Conservation (phyloP, 108 stramenopile species). For the Pseudonitzschia delicatissima region DNA sequence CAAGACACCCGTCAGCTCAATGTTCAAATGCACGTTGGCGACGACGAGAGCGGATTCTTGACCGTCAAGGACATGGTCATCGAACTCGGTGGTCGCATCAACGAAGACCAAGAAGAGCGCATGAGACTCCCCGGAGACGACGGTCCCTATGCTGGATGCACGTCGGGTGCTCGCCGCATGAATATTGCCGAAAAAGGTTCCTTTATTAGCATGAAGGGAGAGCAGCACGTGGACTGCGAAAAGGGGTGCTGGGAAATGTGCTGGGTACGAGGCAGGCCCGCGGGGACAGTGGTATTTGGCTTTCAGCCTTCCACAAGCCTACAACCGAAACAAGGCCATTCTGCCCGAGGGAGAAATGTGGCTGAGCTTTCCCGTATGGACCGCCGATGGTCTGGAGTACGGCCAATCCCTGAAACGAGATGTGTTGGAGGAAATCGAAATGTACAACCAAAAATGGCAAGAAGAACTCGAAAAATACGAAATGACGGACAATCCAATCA, state of each 20-base stretch:
- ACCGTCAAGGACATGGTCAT: constrained; percentile 12
- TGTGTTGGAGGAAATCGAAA: constrained; percentile 13
- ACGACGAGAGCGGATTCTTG: constrained; percentile 13
- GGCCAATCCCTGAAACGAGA: constrained; percentile 16
- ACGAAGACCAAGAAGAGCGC: constrained; percentile 4
- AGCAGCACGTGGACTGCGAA: constrained; percentile 27
- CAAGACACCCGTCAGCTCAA: constrained; percentile 1
- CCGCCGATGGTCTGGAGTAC: constrained; percentile 21
- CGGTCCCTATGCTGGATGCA: constrained; percentile 55
- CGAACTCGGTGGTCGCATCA: constrained; percentile 14
- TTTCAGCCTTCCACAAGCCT: constrained; percentile 26
- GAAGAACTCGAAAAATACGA: constrained; percentile 24
- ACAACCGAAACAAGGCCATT: constrained; percentile 30
- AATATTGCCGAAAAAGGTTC: constrained; percentile 37
- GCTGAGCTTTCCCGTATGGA: constrained; percentile 39
- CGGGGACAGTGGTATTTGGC: constrained; percentile 52
- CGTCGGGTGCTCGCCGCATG: constrained; percentile 41
- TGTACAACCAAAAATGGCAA: constrained; percentile 2
- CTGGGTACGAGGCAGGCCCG: constrained; percentile 51
- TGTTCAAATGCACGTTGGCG: constrained; percentile 22
- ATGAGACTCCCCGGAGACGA: constrained; percentile 50
- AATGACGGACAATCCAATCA: constrained; percentile 29
- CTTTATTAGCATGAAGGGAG: constrained; percentile 42
- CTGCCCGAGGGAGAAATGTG: constrained; percentile 33
- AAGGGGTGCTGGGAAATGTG: constrained; percentile 64